Evolutionary conservation across 192 early-diverging fungal species (phyloP).

Genomic region (Coemansia sp.): DNA sequence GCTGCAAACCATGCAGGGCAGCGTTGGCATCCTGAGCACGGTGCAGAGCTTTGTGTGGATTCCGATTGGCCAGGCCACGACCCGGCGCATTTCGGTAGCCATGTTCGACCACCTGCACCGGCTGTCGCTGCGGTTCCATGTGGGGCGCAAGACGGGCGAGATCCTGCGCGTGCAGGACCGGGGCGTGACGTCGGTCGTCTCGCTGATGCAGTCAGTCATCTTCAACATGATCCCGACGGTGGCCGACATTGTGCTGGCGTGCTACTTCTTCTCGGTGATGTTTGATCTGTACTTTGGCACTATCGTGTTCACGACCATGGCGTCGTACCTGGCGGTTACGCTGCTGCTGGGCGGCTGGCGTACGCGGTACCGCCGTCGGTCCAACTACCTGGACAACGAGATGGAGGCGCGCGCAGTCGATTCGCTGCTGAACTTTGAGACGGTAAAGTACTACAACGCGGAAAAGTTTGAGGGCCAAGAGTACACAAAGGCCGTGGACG

Average conservation of each 20-base stretch:
- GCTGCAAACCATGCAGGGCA: slow-evolving; percentile 53
- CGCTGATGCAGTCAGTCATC: slow-evolving; percentile 74
- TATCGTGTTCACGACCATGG: slow-evolving; percentile 89
- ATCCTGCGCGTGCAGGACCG: slow-evolving; percentile 80
- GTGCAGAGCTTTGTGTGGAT: slow-evolving; percentile 89
- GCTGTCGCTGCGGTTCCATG: slow-evolving; percentile 88
- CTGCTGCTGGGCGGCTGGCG: slow-evolving; percentile 87
- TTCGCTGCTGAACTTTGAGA: slow-evolving; percentile 97
- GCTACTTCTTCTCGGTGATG: slow-evolving; percentile 62
- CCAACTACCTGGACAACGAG: slow-evolving; percentile 84
- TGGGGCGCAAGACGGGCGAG: slow-evolving; percentile 94
- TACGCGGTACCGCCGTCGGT: slow-evolving; percentile 73
- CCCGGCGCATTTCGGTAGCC: slow-evolving; percentile 82
- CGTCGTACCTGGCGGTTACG: slow-evolving; percentile 78
- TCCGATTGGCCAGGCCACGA: slow-evolving; percentile 90
- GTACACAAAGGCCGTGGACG: slow-evolving; percentile 73
- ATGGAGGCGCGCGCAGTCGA: slow-evolving; percentile 85
- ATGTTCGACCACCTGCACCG: slow-evolving; percentile 90
- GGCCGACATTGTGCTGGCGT: slow-evolving; percentile 83
- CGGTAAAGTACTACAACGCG: slow-evolving; percentile 96
- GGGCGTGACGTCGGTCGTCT: slow-evolving; percentile 62
- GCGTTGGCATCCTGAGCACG: slow-evolving; percentile 70
- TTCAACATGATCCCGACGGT: slow-evolving; percentile 92
- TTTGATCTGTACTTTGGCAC: slow-evolving; percentile 76
- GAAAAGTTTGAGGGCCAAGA: slow-evolving; percentile 82